Base-by-base conservation (phyloP, 129 eudicot species). In the Lactuca sativa region DNA sequence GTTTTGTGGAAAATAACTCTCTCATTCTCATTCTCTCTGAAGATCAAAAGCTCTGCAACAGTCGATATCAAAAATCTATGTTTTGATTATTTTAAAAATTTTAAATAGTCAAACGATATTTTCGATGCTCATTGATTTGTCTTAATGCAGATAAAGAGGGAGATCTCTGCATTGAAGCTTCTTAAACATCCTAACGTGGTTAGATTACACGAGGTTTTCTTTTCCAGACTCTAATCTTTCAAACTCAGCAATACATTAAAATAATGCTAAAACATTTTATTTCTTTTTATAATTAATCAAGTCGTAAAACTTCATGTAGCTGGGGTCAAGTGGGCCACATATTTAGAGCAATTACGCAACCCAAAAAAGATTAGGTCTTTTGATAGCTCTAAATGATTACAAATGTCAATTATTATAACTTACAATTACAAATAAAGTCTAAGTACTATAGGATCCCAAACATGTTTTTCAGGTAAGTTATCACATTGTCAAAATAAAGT, bases 161-260 rank as follows among this genome's bases (percentile, higher is more conserved):
- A 91, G 57, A 91, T 91, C 72, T 85, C 85, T 33, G 88, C 97
- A 53, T 84, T 91, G 64, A 91, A 88, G 80, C 82, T 86, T 66
- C 85, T 91, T 60, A 88, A 73, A 17, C 97, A 91, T 82, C 96
- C 95, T 6, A 91, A 91, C 73, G 90, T 91, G 6, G 96, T 91
- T 62, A 64, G 95, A 47, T 75, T 91, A 80, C 75, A 86, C 43
- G 97, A 91, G 97, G 97, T 89, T 33, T 32, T 10, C 1, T 14
- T 34, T 12, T 12, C 15, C n/a, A 0, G 52, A 6, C 9, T 9
- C 15, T 53, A 53, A 5, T 5, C 5, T 53, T 25, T 53, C 25
- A 15, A 53, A 53, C 3, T 53, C 58, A 53, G 17, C 58, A 53
- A 15, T 15, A 15, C 4, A 53, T 16, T 53, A 53, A 13, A 53